Conservation (phyloP, 208 protist species). For the Vickermania ingenoplastis region DNA sequence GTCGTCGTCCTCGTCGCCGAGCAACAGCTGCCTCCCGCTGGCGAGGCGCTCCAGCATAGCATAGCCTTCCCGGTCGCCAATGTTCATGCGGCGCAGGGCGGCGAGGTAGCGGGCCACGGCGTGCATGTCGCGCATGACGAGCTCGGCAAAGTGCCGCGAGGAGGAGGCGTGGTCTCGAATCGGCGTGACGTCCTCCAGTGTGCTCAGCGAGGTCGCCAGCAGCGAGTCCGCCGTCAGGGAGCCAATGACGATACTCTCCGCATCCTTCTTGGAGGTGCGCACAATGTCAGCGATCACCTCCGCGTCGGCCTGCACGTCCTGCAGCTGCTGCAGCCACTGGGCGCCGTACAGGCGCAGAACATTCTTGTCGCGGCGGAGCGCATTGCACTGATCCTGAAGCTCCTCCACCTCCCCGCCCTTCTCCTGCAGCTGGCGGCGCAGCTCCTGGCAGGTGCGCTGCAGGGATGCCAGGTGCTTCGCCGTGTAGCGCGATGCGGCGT, state of each 20-base stretch:
- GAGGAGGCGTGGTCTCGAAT: conserved; percentile 6
- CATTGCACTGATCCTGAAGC: conserved; percentile 28
- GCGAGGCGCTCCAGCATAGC: conserved; percentile 32
- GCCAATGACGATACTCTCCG: conserved; percentile 29
- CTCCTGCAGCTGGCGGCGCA: conserved; percentile 35
- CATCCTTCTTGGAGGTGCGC: conserved; percentile 31
- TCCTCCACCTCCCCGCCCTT: conserved; percentile 45
- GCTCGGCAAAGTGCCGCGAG: conserved; percentile 37
- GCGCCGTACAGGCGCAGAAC: conserved; percentile 5
- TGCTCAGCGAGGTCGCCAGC: conserved; percentile 1
- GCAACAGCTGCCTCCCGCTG: conserved; percentile 7
- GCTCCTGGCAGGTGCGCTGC: conserved; percentile 23
- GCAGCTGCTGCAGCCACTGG: conserved; percentile 28
- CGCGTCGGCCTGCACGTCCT: conserved; percentile 56
- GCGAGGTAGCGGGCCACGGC: conserved; percentile 49
- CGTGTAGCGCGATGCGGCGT: conserved; percentile 42
- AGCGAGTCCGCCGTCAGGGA: conserved; percentile 6
- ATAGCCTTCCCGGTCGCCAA: conserved; percentile 36
- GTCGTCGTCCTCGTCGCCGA: neutral
- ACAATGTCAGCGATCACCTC: conserved; percentile 60
- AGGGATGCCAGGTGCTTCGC: conserved; percentile 28
- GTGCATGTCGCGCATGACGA: conserved; percentile 55
- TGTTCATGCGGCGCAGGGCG: conserved; percentile 63
- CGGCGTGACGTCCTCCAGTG: conserved; percentile 7
- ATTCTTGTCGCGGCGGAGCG: conserved; percentile 18